phyloP scores from a whole-genome alignment of 1,284 basidiomycete genomes.

The Moesziomyces parantarcticus region DNA sequence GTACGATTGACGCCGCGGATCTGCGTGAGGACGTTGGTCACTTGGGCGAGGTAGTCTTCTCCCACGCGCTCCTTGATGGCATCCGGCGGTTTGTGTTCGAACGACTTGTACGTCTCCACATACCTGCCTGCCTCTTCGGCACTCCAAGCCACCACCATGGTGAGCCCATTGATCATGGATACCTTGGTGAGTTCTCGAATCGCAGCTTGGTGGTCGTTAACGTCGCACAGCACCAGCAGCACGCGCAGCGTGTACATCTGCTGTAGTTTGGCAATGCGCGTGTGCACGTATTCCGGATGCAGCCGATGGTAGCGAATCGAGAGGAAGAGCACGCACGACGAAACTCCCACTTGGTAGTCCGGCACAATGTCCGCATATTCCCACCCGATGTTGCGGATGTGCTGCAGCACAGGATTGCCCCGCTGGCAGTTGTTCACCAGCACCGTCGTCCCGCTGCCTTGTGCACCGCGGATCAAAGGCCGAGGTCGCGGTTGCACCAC shows the following conservation, averaged over 20 bases:
- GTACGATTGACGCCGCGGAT: conserved; percentile 97
- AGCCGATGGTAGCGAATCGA: conserved; percentile 94
- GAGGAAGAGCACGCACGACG: conserved; percentile 61
- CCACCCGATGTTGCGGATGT: conserved; percentile 87
- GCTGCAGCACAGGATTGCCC: conserved; percentile 86
- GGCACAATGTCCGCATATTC: conserved; percentile 93
- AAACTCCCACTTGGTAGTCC: conserved; percentile 72
- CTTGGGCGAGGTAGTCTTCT: conserved; percentile 83
- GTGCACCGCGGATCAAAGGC: conserved; percentile 52
- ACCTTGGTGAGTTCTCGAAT: conserved; percentile 90
- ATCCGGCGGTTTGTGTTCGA: conserved; percentile 91
- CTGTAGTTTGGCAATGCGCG: conserved; percentile 85
- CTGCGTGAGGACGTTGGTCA: conserved; percentile 86
- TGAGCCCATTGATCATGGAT: conserved; percentile 85
- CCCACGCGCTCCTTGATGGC: conserved; percentile 92
- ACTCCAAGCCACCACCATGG: conserved; percentile 90
- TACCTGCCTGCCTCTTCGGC: conserved; percentile 90
- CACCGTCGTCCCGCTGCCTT: conserved; percentile 53
- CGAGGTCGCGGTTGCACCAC: conserved; percentile 44
- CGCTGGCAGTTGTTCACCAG: conserved; percentile 72
- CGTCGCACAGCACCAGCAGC: conserved; percentile 90
- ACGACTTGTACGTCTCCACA: conserved; percentile 88
- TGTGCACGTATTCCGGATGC: conserved; percentile 96
- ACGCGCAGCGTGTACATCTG: conserved; percentile 84
- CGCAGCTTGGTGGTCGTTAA: conserved; percentile 87